These are phyloP conservation scores for Ceratocystis smalleyi DNA, from an alignment of 2,329 filamentous ascomycete genomes.

Conservation along the genomic window DNA sequence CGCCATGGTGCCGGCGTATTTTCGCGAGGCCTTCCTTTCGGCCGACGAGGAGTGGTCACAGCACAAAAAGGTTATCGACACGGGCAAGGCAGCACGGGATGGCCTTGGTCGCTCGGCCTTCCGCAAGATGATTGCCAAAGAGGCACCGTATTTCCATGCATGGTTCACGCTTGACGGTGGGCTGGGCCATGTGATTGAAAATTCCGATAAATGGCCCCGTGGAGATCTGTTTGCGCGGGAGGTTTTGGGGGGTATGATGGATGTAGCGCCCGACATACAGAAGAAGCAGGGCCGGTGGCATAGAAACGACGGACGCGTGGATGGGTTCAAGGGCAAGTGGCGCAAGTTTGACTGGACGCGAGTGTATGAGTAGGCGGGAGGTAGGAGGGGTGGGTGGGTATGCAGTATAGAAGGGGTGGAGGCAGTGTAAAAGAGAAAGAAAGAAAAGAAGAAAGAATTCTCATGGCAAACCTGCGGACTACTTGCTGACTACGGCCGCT, in stretches of 20 bases:
- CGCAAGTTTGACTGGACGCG: slow-evolving; percentile 79
- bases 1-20: slow-evolving; percentile 83
- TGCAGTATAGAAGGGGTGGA: neutral
- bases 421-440: neutral
- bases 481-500: too few relatives aligned
- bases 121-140: slow-evolving; percentile 66
- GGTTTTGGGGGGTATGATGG: slow-evolving; percentile 82
- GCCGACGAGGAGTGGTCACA: slow-evolving; percentile 90
- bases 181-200: slow-evolving; percentile 82
- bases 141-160: slow-evolving; percentile 96
- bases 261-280: slow-evolving; percentile 63
- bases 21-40: slow-evolving; percentile 80
- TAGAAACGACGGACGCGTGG: slow-evolving; percentile 51
- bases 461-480: too few relatives aligned
- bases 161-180: slow-evolving; percentile 93
- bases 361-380: slow-evolving; percentile 32
- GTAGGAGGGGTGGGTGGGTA: neutral
- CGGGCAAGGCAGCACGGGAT: slow-evolving; percentile 44
- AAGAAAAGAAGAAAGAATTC: neutral
- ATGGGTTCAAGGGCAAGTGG: slow-evolving; percentile 73
- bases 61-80: slow-evolving; percentile 90
- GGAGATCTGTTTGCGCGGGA: slow-evolving; percentile 89
- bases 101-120: slow-evolving; percentile 71
- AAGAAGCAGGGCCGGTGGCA: slow-evolving; percentile 84
- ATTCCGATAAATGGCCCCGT: slow-evolving; percentile 67